Conservation (phyloP, 768 basidiomycete genomes). For the Kwoniella europaea region DNA sequence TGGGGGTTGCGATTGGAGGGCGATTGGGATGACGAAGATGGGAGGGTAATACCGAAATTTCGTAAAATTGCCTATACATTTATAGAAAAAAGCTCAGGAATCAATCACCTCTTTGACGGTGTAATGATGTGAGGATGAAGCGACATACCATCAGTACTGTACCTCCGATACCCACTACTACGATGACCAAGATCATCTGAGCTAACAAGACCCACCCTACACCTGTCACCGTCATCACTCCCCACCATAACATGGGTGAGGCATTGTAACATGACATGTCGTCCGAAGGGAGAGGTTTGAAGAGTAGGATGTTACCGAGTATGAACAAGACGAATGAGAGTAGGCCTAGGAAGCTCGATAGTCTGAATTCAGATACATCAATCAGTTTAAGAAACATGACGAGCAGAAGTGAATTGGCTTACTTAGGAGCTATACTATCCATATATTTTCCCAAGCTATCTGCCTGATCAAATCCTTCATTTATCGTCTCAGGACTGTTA, state of each 20-base stretch:
- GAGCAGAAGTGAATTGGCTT: not conserved
- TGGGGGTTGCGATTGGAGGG: slow-evolving; percentile 21
- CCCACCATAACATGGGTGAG: slow-evolving; percentile 51
- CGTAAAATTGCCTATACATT: slow-evolving; percentile 27
- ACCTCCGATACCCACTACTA: slow-evolving; percentile 43
- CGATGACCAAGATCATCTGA: slow-evolving; percentile 41
- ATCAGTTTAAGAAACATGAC: not conserved
- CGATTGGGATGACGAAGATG: slow-evolving; percentile 26
- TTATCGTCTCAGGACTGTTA: too few species aligned
- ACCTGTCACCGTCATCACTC: slow-evolving; percentile 44
- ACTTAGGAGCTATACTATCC: slow-evolving; percentile 15
- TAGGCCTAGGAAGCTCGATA: slow-evolving; percentile 36
- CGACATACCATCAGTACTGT: slow-evolving; percentile 31
- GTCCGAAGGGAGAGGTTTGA: slow-evolving; percentile 34
- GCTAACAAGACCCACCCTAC: slow-evolving; percentile 51
- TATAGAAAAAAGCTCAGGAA: too few species aligned
- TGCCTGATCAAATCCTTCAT: too few species aligned
- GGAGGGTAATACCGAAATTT: slow-evolving; percentile 27
- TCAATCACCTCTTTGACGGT: too few species aligned
- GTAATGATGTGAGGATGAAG: too few species aligned
- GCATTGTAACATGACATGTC: slow-evolving; percentile 38
- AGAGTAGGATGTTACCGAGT: slow-evolving; percentile 44
- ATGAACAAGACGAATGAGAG: slow-evolving; percentile 42
- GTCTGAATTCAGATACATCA: slow-evolving; percentile 17
- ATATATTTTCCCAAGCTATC: too few species aligned